Evolutionary conservation across 2,329 filamentous ascomycete genomes (phyloP), one percentile per base, ranked within the genome.

Genomic region (Penicillium sp.): DNA sequence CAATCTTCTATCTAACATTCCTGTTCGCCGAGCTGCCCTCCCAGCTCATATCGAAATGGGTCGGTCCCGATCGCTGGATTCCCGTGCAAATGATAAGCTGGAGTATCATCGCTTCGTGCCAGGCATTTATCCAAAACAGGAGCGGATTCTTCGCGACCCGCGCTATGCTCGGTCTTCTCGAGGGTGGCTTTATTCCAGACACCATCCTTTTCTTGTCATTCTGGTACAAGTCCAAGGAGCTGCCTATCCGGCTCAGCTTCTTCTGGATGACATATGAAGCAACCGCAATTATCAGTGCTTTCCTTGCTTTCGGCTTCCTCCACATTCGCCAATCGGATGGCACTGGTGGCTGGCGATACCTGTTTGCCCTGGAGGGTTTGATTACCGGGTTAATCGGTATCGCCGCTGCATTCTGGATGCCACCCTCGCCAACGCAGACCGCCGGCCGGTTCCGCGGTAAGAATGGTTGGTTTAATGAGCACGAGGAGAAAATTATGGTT

Each of bases 141-240:
- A 70, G 69, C 1, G 63, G 67, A 2, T 79, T 75, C 62, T 81
- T 74, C 31, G 73, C 72, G 7, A 78, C 74, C 58, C 72, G 79
- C 45, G 72, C 78, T 21, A 75, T 80, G 1, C 69, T 84, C 0
- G 82, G 79, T n/a, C 60, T 77, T 5, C 69, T 84, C 2, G 74
- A 83, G 50, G 78, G 83, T 69, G 83, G 83, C 23, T 84, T 84
- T 57, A 78, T 78, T 44, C 74, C 75, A 3, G 75, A 78, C 21
- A 76, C 74, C 0, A 76, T 78, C 15, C 66, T 78, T 0, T 91
- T 87, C 72, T 77, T 91, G 5, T 87, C 84, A 4, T 92, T 92
- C 71, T 92, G 88, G 73, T 92, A 91, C 75, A 91, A 84, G 45
- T 84, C 84, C 0, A 80, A 80, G 51, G 89, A 92, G 69, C 77